phyloP scores from a whole-genome alignment of 441 rosid genomes.

The Adansonia rubrostipa region DNA sequence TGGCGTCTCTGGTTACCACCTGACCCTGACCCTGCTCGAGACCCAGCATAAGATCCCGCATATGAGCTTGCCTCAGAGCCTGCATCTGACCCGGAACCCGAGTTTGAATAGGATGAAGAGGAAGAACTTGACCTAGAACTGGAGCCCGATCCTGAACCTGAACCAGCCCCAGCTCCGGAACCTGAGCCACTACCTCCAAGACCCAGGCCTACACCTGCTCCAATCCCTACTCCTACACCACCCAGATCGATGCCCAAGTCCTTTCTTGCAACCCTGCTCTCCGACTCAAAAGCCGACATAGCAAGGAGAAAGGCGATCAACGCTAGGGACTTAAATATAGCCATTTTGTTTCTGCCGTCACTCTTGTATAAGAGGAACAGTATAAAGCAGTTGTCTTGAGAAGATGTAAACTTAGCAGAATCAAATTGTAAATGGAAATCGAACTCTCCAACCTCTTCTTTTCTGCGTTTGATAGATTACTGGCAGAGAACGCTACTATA shows the following conservation, averaged over 20 bases:
- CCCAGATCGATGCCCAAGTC: slow-evolving; percentile 73
- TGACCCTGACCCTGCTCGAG: slow-evolving; percentile 26
- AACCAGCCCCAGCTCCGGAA: slow-evolving; percentile 61
- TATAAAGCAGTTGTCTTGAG: background rate
- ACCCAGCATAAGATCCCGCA: slow-evolving; percentile 69
- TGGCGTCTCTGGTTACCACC: slow-evolving; percentile 20
- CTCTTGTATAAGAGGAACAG: background rate
- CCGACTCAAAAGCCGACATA: slow-evolving; percentile 41
- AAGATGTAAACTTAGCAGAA: background rate
- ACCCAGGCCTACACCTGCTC: slow-evolving; percentile 61
- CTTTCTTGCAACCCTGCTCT: slow-evolving; percentile 58
- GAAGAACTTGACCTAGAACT: slow-evolving; percentile 58
- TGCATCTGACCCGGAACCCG: slow-evolving; percentile 50
- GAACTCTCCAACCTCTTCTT: background rate
- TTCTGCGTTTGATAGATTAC: background rate
- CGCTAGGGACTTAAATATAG: slow-evolving; percentile 26
- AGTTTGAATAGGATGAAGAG: slow-evolving; percentile 52
- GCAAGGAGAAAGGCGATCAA: slow-evolving; percentile 34
- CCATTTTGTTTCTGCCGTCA: slow-evolving; percentile 21
- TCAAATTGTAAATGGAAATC: background rate
- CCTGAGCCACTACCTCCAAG: slow-evolving; percentile 68
- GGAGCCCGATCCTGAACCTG: slow-evolving; percentile 55
- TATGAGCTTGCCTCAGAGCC: slow-evolving; percentile 68
- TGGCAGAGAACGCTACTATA: background rate
- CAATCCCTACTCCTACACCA: slow-evolving; percentile 58